Percentiles rank a stretch among this genome's conserved stretches.
Evolutionary conservation across 1,284 basidiomycete species (phyloP).

Genomic region (Bjerkandera adusta): DNA sequence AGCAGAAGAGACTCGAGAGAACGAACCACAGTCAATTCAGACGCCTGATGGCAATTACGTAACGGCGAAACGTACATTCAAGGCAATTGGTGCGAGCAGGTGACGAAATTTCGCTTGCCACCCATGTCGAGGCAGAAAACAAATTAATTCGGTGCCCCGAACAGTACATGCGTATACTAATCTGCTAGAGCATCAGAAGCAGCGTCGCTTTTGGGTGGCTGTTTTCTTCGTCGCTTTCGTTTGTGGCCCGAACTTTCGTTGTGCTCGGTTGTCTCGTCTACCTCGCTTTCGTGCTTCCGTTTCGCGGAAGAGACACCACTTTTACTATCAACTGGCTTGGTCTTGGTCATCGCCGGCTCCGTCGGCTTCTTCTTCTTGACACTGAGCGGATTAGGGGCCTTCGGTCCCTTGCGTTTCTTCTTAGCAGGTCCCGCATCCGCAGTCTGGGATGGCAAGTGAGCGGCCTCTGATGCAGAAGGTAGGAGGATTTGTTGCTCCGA

Average conservation of each 20-base stretch:
- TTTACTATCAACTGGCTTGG: constrained; percentile 11
- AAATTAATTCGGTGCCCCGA: too few species aligned
- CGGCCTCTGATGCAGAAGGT: constrained; percentile 45
- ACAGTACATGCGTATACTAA: too few species aligned
- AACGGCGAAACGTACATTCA: too few species aligned
- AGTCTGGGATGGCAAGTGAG: constrained; percentile 34
- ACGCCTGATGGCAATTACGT: too few species aligned
- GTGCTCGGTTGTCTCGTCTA: constrained; percentile 1
- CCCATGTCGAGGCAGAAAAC: too few species aligned
- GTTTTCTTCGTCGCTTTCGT: constrained; percentile 37
- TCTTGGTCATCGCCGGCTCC: not conserved
- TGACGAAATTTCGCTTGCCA: too few species aligned
- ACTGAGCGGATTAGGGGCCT: constrained; percentile 91
- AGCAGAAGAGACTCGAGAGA: too few species aligned
- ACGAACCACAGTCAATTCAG: too few species aligned
- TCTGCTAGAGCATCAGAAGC: too few species aligned
- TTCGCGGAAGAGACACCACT: constrained; percentile 20
- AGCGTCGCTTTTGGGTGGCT: too few species aligned
- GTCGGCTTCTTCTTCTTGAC: constrained; percentile 80
- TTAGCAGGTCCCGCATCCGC: constrained; percentile 36
- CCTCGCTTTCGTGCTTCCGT: constrained; percentile 23
- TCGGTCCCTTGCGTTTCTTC: constrained; percentile 72
- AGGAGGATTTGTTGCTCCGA: constrained; percentile 53
- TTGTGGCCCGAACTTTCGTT: constrained; percentile 23
- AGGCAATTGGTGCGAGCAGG: too few species aligned